These are phyloP conservation scores for Candida odintsovae DNA, from an alignment of 805 yeast genomes.

Conservation along the genomic window DNA sequence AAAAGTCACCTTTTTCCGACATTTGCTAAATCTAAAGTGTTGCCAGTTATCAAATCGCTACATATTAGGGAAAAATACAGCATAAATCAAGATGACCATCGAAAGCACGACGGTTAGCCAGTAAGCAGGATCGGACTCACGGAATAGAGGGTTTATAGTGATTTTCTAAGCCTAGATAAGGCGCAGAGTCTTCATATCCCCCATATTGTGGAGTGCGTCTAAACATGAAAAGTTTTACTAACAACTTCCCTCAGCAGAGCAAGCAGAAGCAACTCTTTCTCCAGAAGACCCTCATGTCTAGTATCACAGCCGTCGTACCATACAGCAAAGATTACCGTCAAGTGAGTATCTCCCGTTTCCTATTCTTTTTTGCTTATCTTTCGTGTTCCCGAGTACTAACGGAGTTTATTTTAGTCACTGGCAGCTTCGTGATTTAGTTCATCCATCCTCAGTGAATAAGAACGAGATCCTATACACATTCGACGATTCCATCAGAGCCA, in stretches of 20 bases:
- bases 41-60: background rate
- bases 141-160: too few relatives aligned
- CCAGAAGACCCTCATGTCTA: slow-evolving; percentile 13
- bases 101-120: slow-evolving; percentile 1
- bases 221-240: background rate
- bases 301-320: slow-evolving; percentile 18
- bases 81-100: slow-evolving; percentile 3
- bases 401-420: slow-evolving; percentile 41
- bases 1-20: background rate
- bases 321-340: slow-evolving; percentile 29
- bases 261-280: slow-evolving; percentile 4
- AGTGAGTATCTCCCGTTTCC: slow-evolving; percentile 22
- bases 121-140: background rate
- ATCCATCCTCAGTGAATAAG: slow-evolving; percentile 37
- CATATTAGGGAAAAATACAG: background rate
- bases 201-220: background rate
- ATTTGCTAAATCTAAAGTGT: background rate
- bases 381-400: slow-evolving; percentile 1
- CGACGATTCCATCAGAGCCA: slow-evolving; percentile 43
- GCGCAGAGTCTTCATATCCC: background rate
- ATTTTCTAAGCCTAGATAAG: background rate
- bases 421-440: slow-evolving; percentile 76
- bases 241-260: background rate
- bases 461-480: slow-evolving; percentile 52
- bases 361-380: slow-evolving; percentile 12